Conservation (phyloP, 129 eudicot species). For the Centella asiatica region DNA sequence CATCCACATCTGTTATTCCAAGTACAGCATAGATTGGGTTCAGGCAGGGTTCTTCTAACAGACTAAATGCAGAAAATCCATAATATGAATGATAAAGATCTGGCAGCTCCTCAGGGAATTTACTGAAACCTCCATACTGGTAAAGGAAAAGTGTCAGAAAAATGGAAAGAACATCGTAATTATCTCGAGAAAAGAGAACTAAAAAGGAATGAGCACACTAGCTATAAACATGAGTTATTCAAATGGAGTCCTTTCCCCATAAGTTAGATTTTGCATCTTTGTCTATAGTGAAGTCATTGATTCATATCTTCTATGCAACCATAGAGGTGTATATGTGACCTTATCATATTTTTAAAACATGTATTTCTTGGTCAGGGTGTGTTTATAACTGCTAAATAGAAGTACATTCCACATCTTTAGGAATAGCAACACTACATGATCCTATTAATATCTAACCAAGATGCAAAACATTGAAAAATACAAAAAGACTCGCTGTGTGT, state of each 20-base stretch:
- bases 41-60: conserved; percentile 59
- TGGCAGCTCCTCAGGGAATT: conserved; percentile 65
- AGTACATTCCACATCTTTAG: neutral
- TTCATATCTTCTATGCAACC: neutral
- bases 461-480: too few relatives aligned
- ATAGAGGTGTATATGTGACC: neutral
- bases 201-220: too few relatives aligned
- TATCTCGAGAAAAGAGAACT: too few relatives aligned
- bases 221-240: neutral
- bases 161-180: neutral
- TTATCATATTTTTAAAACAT: too few relatives aligned
- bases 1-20: conserved; percentile 46
- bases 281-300: too few relatives aligned
- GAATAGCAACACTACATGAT: neutral
- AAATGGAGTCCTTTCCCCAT: too few relatives aligned
- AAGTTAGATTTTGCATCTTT: too few relatives aligned
- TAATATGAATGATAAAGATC: conserved; percentile 94
- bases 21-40: conserved; percentile 48
- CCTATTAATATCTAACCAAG: neutral
- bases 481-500: neutral
- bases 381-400: too few relatives aligned
- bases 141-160: conserved; percentile 1
- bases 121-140: conserved; percentile 97
- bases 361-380: too few relatives aligned
- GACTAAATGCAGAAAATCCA: conserved; percentile 86